These are phyloP conservation scores for Hypholoma sublateritium DNA, from an alignment of 768 basidiomycete species.

Conservation along the genomic window DNA sequence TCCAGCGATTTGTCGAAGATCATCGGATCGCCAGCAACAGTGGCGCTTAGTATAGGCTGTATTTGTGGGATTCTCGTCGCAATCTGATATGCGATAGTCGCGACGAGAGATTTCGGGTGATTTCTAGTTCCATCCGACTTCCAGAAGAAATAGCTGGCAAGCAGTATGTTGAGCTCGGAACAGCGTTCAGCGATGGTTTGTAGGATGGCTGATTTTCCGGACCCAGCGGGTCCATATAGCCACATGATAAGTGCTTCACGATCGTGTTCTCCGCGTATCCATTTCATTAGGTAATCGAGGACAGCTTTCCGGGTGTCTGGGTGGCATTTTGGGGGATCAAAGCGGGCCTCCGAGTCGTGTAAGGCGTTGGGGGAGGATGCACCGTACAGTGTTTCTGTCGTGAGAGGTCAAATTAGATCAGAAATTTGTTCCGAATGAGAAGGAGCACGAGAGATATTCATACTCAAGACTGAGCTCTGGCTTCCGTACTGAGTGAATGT, in stretches of 20 bases:
- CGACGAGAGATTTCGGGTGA: neutral
- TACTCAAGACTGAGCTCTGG: too few relatives aligned
- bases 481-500: too few relatives aligned
- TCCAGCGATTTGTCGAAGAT: slow-evolving; percentile 5
- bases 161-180: neutral
- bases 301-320: neutral
- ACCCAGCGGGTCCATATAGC: slow-evolving; percentile 11
- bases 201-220: slow-evolving; percentile 11
- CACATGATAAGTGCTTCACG: neutral
- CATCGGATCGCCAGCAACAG: neutral
- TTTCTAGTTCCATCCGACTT: neutral
- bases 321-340: slow-evolving; percentile 2
- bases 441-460: too few relatives aligned
- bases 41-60: neutral
- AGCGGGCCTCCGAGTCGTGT: slow-evolving; percentile 1
- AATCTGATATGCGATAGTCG: slow-evolving; percentile 9
- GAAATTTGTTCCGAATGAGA: too few relatives aligned
- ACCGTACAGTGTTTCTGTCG: too few relatives aligned
- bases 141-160: slow-evolving; percentile 11
- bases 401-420: too few relatives aligned
- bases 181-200: slow-evolving; percentile 8
- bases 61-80: neutral
- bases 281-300: neutral
- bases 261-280: neutral
- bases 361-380: neutral